Conservation (phyloP, 2,329 filamentous ascomycete species). For the Tolypocladium tundrense region DNA sequence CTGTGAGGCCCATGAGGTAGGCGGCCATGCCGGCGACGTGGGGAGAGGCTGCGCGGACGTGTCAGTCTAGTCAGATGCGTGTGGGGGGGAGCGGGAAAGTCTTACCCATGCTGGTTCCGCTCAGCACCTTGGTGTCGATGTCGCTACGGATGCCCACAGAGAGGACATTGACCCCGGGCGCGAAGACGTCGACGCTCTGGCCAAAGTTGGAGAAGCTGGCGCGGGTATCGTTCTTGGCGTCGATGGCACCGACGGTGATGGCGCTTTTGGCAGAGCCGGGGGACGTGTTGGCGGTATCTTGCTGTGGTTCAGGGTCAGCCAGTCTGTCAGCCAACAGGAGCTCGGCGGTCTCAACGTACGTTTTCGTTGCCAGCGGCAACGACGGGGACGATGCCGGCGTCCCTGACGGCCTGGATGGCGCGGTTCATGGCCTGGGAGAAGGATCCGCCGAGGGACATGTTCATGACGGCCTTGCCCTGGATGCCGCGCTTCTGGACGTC, state of each 20-base stretch:
- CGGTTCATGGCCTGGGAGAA: conserved; percentile 40
- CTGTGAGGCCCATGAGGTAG: conserved; percentile 52
- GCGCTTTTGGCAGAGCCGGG: conserved; percentile 45
- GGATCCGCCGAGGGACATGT: conserved; percentile 50
- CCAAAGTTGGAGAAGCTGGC: conserved; percentile 53
- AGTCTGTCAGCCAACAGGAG: conserved; percentile 8
- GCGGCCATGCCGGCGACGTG: conserved; percentile 59
- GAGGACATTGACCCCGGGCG: conserved; percentile 42
- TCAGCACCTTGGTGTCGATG: conserved; percentile 33
- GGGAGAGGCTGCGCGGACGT: conserved; percentile 39
- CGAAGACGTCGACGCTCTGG: conserved; percentile 40
- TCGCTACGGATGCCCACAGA: conserved; percentile 42
- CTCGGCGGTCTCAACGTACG: conserved; percentile 13
- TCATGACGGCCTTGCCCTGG: conserved; percentile 47
- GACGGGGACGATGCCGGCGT: conserved; percentile 43
- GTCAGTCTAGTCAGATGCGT: background rate
- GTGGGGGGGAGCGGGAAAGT: background rate
- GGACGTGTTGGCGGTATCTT: conserved; percentile 38
- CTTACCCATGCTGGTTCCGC: conserved; percentile 48
- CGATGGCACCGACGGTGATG: conserved; percentile 50
- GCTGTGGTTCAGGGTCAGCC: conserved; percentile 11
- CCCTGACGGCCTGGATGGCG: conserved; percentile 39
- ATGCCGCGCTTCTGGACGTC: conserved; percentile 31
- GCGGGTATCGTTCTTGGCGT: conserved; percentile 35
- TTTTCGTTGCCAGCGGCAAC: conserved; percentile 53